Evolutionary conservation across 2,329 filamentous ascomycete species (phyloP).

Genomic region (Fusarium virguliforme): DNA sequence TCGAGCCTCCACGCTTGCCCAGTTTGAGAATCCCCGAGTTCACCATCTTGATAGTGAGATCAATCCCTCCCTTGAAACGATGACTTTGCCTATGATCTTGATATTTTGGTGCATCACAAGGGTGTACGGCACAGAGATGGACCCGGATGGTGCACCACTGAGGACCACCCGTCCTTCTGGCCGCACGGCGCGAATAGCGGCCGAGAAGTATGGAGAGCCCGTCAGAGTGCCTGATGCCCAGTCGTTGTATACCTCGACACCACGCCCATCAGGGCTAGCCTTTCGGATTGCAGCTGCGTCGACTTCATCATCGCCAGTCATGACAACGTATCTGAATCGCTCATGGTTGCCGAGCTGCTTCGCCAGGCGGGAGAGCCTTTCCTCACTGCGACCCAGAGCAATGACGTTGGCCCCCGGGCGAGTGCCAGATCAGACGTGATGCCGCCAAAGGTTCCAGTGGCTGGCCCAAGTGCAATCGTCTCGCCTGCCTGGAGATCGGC

Average conservation of each 20-base stretch:
- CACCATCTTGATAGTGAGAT: slow-evolving; percentile 12
- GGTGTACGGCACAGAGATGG: slow-evolving; percentile 7
- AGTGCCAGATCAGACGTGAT: slow-evolving; percentile 4
- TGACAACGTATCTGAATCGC: slow-evolving; percentile 11
- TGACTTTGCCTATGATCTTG: slow-evolving; percentile 12
- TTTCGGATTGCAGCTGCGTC: slow-evolving; percentile 8
- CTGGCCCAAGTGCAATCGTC: slow-evolving; percentile 5
- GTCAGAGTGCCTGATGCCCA: slow-evolving; percentile 3
- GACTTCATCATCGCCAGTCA: slow-evolving; percentile 12
- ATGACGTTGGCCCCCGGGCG: slow-evolving; percentile 6
- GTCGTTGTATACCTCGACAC: slow-evolving; percentile 16
- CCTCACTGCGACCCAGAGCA: slow-evolving; percentile 7
- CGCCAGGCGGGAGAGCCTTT: slow-evolving; percentile 7
- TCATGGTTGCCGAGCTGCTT: slow-evolving; percentile 1
- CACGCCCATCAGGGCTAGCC: slow-evolving; percentile 1
- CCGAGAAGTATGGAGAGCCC: slow-evolving; percentile 9
- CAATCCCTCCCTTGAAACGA: slow-evolving; percentile 9
- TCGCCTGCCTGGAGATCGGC: slow-evolving; percentile 6
- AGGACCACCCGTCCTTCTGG: slow-evolving; percentile 4
- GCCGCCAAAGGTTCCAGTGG: slow-evolving; percentile 3
- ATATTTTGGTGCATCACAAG: slow-evolving; percentile 15
- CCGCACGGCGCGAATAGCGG: slow-evolving; percentile 2
- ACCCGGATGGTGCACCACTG: slow-evolving; percentile 11
- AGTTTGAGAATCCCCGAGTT: slow-evolving; percentile 10
- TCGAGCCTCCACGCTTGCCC: slow-evolving; percentile 7